Evolutionary conservation across 305 asterid species (phyloP).

Genomic region (Fraxinus angustifolia): DNA sequence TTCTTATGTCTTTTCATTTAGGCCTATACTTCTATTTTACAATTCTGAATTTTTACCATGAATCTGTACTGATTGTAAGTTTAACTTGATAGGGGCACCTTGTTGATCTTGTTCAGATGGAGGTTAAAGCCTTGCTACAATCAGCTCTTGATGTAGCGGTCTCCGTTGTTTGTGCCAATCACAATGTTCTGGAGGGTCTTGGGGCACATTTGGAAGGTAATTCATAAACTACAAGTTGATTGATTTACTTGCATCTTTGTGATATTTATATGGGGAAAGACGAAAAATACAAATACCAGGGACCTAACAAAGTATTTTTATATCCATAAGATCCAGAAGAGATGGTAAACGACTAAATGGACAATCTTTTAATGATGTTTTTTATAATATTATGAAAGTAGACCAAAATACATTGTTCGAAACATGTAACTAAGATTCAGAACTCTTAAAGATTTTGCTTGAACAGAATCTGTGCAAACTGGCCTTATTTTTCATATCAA

Average conservation of each 20-base stretch:
- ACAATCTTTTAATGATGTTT: background rate
- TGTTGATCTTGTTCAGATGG: slow-evolving; percentile 92
- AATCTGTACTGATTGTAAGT: slow-evolving; percentile 20
- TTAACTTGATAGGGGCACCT: slow-evolving; percentile 73
- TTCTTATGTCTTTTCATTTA: slow-evolving; percentile 18
- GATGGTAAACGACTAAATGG: background rate
- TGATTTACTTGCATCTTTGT: slow-evolving; percentile 15
- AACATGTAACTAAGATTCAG: background rate
- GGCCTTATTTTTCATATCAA: background rate
- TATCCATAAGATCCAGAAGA: background rate
- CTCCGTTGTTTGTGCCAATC: slow-evolving; percentile 89
- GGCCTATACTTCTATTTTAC: background rate
- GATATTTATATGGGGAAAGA: background rate
- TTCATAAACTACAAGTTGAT: background rate
- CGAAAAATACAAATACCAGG: background rate
- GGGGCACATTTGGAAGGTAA: slow-evolving; percentile 95
- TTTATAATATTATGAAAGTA: background rate
- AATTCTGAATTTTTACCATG: slow-evolving; percentile 6
- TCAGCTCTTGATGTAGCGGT: slow-evolving; percentile 93
- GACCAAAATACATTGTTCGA: background rate
- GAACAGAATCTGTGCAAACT: background rate
- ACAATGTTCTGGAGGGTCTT: slow-evolving; percentile 83
- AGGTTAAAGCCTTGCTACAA: slow-evolving; percentile 77
- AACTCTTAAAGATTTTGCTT: background rate
- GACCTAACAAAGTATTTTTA: background rate